phyloP scores from a whole-genome alignment of 192 early-diverging fungal genomes.

The Backusella australiensis region DNA sequence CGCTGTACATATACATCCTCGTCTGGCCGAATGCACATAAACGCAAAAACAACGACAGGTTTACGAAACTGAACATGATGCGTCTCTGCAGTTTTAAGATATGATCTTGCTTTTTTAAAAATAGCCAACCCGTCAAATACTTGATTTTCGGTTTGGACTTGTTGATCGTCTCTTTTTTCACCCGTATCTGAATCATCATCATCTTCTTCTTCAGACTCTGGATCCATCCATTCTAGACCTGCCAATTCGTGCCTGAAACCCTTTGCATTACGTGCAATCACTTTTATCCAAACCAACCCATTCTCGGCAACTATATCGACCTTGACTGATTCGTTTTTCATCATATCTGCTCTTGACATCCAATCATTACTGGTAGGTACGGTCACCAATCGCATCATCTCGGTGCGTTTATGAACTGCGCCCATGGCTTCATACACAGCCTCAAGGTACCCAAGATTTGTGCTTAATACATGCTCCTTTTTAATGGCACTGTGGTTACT shows the following conservation, averaged over 20 bases:
- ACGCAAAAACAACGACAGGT: constrained; percentile 36
- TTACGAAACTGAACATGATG: constrained; percentile 30
- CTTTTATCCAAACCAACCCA: constrained; percentile 46
- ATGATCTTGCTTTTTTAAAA: constrained; percentile 31
- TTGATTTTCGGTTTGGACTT: not conserved
- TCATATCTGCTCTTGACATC: constrained; percentile 15
- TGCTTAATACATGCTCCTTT: constrained; percentile 28
- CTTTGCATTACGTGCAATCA: constrained; percentile 48
- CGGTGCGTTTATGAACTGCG: not conserved
- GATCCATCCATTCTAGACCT: constrained; percentile 38
- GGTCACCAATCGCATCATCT: constrained; percentile 13
- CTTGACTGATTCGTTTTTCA: constrained; percentile 29
- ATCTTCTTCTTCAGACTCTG: constrained; percentile 29
- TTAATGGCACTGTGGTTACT: constrained; percentile 15
- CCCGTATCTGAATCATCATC: not conserved
- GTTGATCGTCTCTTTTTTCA: not conserved
- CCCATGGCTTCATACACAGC: constrained; percentile 32
- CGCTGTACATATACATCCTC: constrained; percentile 31
- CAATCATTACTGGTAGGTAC: constrained; percentile 19
- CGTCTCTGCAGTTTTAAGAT: constrained; percentile 20
- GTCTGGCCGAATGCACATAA: constrained; percentile 24
- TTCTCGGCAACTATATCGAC: constrained; percentile 48
- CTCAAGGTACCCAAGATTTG: constrained; percentile 33
- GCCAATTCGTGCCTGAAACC: constrained; percentile 47
- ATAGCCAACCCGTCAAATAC: constrained; percentile 21